phyloP scores from a whole-genome alignment of 1,284 basidiomycete genomes.

The Agaricales sp. region DNA sequence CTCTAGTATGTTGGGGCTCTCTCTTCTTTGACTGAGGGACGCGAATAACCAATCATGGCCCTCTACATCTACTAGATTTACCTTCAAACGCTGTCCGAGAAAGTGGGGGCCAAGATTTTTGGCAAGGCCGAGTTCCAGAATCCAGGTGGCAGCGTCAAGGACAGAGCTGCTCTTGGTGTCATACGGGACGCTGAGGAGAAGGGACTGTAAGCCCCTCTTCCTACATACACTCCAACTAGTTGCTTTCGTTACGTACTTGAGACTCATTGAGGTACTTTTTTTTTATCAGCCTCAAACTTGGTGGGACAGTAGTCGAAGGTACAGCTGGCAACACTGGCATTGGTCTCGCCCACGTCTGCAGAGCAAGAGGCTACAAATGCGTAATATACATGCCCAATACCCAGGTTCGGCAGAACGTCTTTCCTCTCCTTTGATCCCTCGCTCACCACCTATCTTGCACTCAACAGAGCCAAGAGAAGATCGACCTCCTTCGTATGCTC shows the following conservation, averaged over 20 bases:
- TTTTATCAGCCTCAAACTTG: constrained; percentile 64
- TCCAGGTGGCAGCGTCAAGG: constrained; percentile 98
- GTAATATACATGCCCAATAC: constrained; percentile 99
- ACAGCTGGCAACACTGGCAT: constrained; percentile 99
- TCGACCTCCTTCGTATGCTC: constrained; percentile 93
- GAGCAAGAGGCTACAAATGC: constrained; percentile 89
- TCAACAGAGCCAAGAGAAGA: constrained; percentile 88
- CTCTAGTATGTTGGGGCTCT: constrained; percentile 52
- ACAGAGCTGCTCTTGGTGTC: constrained; percentile 90
- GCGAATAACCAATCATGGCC: constrained; percentile 7
- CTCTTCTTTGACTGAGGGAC: constrained; percentile 1
- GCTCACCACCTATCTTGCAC: not conserved
- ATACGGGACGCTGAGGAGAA: constrained; percentile 83
- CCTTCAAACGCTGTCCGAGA: constrained; percentile 77
- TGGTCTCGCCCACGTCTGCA: constrained; percentile 91
- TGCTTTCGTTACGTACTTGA: constrained; percentile 1
- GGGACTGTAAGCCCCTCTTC: constrained; percentile 46
- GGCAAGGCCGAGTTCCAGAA: constrained; percentile 99
- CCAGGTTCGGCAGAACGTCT: constrained; percentile 61
- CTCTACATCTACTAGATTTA: too few species aligned
- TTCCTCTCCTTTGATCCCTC: constrained; percentile 2
- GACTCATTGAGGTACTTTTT: constrained; percentile 1
- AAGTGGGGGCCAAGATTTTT: constrained; percentile 82
- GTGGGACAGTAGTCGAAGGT: constrained; percentile 95
- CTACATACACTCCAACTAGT: constrained; percentile 5